Evolutionary conservation across 371 early-diverging fungal species (phyloP).

Genomic region (Mucor circinelloides): DNA sequence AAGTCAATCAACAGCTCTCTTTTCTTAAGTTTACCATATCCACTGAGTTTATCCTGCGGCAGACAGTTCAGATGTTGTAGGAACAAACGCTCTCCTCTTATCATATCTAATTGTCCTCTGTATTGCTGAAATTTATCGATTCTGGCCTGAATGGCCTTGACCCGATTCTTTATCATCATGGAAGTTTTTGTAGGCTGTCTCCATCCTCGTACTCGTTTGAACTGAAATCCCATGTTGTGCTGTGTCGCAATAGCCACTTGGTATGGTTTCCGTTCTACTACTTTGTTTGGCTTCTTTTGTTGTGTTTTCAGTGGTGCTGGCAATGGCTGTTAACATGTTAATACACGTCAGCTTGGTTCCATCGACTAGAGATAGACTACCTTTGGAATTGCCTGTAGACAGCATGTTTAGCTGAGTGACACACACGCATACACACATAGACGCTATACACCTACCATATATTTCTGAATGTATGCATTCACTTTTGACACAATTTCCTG

Average conservation of each 20-base stretch:
- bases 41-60: constrained; percentile 3
- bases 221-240: constrained; percentile 13
- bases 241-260: constrained; percentile 14
- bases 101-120: constrained; percentile 15
- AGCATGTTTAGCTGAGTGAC: background rate
- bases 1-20: background rate
- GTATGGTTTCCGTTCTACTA: constrained; percentile 21
- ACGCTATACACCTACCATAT: background rate
- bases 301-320: background rate
- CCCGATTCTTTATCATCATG: constrained; percentile 29
- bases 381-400: background rate
- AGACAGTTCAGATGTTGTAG: constrained; percentile 7
- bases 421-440: background rate
- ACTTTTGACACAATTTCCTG: background rate
- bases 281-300: background rate
- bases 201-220: constrained; percentile 33
- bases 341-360: background rate
- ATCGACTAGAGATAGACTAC: background rate
- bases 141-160: constrained; percentile 14
- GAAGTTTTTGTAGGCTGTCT: constrained; percentile 24
- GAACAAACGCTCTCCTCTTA: constrained; percentile 14
- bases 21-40: constrained; percentile 7
- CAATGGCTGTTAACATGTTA: background rate
- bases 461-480: background rate
- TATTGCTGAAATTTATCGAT: constrained; percentile 1